Percentiles rank a stretch among this genome's conserved stretches.
phyloP scores from a whole-genome alignment of 2,329 filamentous ascomycete species.

The Ceratocystis variospora region DNA sequence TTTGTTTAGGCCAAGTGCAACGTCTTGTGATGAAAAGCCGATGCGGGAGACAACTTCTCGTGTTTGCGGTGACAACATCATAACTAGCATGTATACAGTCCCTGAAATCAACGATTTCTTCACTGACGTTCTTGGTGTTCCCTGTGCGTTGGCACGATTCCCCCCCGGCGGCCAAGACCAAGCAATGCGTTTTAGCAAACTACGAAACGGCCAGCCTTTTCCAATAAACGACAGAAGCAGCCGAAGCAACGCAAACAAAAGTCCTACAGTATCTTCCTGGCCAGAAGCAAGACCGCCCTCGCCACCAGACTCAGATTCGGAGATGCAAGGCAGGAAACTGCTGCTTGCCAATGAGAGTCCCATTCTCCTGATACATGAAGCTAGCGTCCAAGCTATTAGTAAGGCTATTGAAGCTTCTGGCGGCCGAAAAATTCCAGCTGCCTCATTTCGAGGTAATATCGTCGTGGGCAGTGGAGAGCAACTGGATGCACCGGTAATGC shows the following conservation, averaged over 20 bases:
- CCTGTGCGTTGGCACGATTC: constrained; percentile 74
- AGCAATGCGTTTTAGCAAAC: constrained; percentile 54
- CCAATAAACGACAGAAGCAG: constrained; percentile 22
- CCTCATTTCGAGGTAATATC: constrained; percentile 81
- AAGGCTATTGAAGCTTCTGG: background rate
- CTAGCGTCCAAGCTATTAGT: constrained; percentile 63
- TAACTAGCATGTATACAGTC: constrained; percentile 56
- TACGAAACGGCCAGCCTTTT: constrained; percentile 14
- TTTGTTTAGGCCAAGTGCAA: constrained; percentile 32
- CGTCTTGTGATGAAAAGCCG: background rate
- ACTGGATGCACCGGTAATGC: constrained; percentile 33
- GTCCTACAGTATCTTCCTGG: constrained; percentile 25
- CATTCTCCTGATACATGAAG: constrained; percentile 68
- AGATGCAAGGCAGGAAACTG: constrained; percentile 40
- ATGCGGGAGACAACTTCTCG: constrained; percentile 33
- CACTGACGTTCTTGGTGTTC: constrained; percentile 56
- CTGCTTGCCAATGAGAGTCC: constrained; percentile 87
- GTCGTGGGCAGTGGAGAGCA: constrained; percentile 43
- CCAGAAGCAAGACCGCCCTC: constrained; percentile 35
- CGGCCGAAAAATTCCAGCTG: constrained; percentile 39
- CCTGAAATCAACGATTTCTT: constrained; percentile 61
- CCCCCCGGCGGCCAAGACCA: constrained; percentile 50
- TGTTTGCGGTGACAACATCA: constrained; percentile 72
- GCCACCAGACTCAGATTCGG: constrained; percentile 44
- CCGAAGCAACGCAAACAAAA: background rate